Conservation (phyloP, 805 yeast species). For the Trichomonascus vanleenenianus region DNA sequence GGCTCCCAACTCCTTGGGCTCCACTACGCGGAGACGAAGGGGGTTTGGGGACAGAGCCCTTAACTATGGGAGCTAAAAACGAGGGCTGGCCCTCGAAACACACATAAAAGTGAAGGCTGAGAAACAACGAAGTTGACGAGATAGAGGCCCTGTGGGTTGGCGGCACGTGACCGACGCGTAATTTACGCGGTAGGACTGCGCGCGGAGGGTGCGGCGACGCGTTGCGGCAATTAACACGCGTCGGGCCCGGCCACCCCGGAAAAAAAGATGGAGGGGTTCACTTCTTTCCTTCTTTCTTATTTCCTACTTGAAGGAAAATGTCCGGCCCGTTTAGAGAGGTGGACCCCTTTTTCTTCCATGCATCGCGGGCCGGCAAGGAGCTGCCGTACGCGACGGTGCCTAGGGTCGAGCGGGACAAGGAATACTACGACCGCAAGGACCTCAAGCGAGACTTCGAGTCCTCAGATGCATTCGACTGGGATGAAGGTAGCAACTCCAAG, state of each 20-base stretch:
- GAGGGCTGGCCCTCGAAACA: too few relatives aligned
- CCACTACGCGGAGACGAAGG: too few relatives aligned
- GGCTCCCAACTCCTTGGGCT: too few relatives aligned
- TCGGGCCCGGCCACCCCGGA: not conserved
- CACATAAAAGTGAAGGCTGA: too few relatives aligned
- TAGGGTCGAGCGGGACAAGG: not conserved
- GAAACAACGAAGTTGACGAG: too few relatives aligned
- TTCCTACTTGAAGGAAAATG: not conserved
- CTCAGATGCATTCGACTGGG: not conserved
- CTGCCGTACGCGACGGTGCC: slow-evolving; percentile 1
- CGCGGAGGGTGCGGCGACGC: too few relatives aligned
- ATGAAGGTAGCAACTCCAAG: too few relatives aligned
- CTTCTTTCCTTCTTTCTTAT: not conserved
- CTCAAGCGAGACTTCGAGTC: not conserved
- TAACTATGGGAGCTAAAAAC: too few relatives aligned
- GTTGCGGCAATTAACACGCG: not conserved
- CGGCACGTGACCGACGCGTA: too few relatives aligned
- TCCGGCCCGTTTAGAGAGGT: not conserved
- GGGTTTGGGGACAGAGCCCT: too few relatives aligned
- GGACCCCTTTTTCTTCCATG: not conserved
- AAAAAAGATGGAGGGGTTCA: not conserved
- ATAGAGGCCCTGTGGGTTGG: too few relatives aligned
- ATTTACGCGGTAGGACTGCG: too few relatives aligned
- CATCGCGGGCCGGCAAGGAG: not conserved
- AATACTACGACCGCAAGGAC: not conserved